phyloP scores from a whole-genome alignment of 495 filamentous ascomycete genomes.

The Patellaria atrata region DNA sequence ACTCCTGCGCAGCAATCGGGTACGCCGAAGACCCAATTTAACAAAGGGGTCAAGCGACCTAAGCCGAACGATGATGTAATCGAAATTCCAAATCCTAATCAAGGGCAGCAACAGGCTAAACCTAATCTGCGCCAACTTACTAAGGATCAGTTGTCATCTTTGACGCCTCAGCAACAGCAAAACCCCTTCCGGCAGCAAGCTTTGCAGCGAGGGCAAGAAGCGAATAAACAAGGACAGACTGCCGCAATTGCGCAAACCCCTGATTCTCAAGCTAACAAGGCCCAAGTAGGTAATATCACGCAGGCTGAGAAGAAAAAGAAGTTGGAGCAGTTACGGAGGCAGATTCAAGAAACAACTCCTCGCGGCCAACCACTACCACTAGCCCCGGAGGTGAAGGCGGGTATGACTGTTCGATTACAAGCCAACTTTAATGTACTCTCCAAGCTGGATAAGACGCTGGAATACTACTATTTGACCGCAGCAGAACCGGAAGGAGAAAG shows the following conservation, averaged over 20 bases:
- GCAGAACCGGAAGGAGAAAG: constrained; percentile 3
- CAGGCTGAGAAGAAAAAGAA: constrained; percentile 3
- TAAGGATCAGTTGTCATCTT: constrained; percentile 37
- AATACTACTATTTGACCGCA: constrained; percentile 6
- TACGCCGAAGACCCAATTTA: constrained; percentile 10
- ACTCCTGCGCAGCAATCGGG: constrained; percentile 10
- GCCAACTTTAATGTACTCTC: constrained; percentile 3
- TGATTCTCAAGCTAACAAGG: too few relatives aligned
- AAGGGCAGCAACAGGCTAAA: constrained; percentile 23
- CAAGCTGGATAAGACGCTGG: constrained; percentile 10
- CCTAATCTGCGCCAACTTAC: constrained; percentile 28
- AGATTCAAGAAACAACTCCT: constrained; percentile 8
- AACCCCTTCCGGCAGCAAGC: constrained; percentile 9
- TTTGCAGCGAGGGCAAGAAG: constrained; percentile 19
- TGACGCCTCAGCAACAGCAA: constrained; percentile 35
- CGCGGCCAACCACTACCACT: constrained; percentile 2
- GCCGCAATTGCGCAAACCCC: background rate
- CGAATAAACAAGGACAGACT: constrained; percentile 6
- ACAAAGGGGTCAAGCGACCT: constrained; percentile 40
- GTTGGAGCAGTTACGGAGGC: constrained; percentile 7
- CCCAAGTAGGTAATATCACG: constrained; percentile 2
- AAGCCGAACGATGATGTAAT: constrained; percentile 49
- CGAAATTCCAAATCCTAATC: constrained; percentile 36
- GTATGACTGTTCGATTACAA: constrained; percentile 6
- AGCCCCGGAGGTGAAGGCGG: constrained; percentile 8